Evolutionary conservation across 768 basidiomycete genomes (phyloP).

Genomic region (Kwoniella pini): DNA sequence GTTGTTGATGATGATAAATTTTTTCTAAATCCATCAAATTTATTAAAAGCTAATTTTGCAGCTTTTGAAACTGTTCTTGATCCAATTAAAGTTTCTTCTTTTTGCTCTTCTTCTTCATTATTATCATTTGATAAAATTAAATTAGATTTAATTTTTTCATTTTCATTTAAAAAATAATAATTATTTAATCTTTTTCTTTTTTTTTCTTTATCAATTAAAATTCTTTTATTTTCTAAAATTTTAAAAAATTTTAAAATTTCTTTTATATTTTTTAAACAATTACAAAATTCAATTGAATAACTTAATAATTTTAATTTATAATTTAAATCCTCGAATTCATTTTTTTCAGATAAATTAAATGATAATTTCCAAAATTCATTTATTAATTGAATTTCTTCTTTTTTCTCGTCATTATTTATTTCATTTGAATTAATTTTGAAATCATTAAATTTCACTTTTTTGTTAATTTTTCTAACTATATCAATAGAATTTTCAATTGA

Average conservation of each 20-base stretch:
- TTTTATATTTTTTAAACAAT: slow-evolving; percentile 65
- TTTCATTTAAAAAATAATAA: no score
- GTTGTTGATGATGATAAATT: neutral
- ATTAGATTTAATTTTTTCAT: no score
- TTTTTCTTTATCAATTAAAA: slow-evolving; percentile 50
- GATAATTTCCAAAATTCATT: slow-evolving; percentile 90
- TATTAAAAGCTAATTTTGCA: slow-evolving; percentile 37
- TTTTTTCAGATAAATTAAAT: slow-evolving; percentile 80
- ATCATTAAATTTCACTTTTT: no score
- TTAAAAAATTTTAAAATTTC: slow-evolving; percentile 80
- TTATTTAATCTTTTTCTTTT: no score
- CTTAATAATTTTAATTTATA: slow-evolving; percentile 74
- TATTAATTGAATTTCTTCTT: slow-evolving; percentile 51
- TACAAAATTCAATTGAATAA: slow-evolving; percentile 80
- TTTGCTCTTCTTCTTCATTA: neutral
- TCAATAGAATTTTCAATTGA: slow-evolving; percentile 71
- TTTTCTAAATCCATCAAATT: slow-evolving; percentile 8
- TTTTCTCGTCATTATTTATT: neutral
- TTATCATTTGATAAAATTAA: no score
- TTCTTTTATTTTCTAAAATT: slow-evolving; percentile 60
- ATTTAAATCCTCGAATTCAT: slow-evolving; percentile 68
- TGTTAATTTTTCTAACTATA: slow-evolving; percentile 8
- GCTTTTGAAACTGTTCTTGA: slow-evolving; percentile 48
- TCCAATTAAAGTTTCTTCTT: slow-evolving; percentile 44
- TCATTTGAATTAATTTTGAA: no score